Evolutionary conservation across 2,329 filamentous ascomycete species (phyloP), one percentile per base, ranked within the genome.

Genomic region (Aspergillus pseudonomiae): DNA sequence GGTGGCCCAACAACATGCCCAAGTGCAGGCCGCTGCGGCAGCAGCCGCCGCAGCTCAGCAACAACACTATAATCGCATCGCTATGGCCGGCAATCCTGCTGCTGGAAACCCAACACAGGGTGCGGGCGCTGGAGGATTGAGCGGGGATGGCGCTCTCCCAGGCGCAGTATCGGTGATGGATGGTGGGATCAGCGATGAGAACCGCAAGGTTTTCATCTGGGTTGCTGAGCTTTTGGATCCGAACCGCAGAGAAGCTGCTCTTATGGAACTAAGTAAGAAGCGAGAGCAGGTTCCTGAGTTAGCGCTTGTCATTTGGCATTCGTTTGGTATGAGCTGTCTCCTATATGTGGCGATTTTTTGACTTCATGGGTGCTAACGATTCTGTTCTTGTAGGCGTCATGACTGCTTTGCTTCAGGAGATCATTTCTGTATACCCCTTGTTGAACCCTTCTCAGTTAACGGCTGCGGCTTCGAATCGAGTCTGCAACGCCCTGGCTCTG

Each of bases 251-350:
- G 95, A 98, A 82, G 90, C 92, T 5, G 95, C 95, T 57, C 85
- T 99, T 60, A 85, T 99, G 74, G 95, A 99, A 79, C 85, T 99
- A 58, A 98, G 94, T 82, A 99, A 99, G 85, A 99, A 99, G 86
- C 86, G 95, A 62, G 95, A 99, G 80, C 95, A 98, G 80, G 95
- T 99, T 19, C 94, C 95, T 0, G 95, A 99, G 82, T 84, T 99
- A 64, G 95, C 95, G 54, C 83, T 99, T 72, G 97, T 99, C 65
- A 84, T 99, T 66, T 99, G 95, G 95, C 95, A 99, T 79, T 98
- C 94, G 4, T 98, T 97, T 75, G 95, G 94, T 96, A 87, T 68
- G 88, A 19, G 46, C 32, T 24, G 57, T 41, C 56, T 63, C 55
- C 54, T 64, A 63, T 65, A 55, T 39, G 46, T 55, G 52, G 39